Percentiles rank a stretch among this genome's conserved stretches.
phyloP scores from a whole-genome alignment of 2,329 filamentous ascomycete genomes.

The Ophiostoma montium region DNA sequence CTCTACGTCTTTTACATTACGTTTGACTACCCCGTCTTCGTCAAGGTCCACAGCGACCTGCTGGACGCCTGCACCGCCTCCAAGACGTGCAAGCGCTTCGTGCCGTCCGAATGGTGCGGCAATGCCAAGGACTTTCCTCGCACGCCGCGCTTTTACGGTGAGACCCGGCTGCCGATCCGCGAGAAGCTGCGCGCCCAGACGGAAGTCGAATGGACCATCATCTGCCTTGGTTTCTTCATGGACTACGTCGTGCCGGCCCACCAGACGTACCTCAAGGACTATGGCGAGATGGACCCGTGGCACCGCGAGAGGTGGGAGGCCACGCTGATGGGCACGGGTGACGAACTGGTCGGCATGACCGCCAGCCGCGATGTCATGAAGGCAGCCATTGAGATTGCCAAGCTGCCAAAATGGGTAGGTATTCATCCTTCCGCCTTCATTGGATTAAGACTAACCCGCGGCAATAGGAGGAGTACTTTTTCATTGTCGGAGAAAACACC shows the following conservation, averaged over 20 bases:
- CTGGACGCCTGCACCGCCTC: neutral
- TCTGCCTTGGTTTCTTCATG: neutral
- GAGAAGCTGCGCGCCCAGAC: neutral
- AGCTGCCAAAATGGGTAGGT: neutral
- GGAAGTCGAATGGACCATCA: neutral
- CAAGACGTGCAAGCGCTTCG: neutral
- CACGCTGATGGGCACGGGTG: neutral
- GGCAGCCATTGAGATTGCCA: neutral
- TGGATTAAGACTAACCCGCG: neutral
- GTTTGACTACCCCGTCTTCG: neutral
- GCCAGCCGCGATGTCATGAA: neutral
- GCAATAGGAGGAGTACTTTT: neutral
- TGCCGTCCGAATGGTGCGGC: neutral
- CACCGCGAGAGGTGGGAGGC: neutral
- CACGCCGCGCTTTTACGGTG: neutral
- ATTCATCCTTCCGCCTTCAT: neutral
- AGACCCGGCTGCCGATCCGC: neutral
- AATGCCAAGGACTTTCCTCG: neutral
- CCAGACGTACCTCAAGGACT: neutral
- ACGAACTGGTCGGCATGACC: neutral
- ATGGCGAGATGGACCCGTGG: neutral
- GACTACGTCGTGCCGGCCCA: neutral
- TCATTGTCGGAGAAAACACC: neutral
- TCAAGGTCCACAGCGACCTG: neutral
- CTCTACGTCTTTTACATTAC: neutral